These are phyloP conservation scores for Lathyrus oleraceus DNA, from an alignment of 306 rosid species.

Conservation along the genomic window DNA sequence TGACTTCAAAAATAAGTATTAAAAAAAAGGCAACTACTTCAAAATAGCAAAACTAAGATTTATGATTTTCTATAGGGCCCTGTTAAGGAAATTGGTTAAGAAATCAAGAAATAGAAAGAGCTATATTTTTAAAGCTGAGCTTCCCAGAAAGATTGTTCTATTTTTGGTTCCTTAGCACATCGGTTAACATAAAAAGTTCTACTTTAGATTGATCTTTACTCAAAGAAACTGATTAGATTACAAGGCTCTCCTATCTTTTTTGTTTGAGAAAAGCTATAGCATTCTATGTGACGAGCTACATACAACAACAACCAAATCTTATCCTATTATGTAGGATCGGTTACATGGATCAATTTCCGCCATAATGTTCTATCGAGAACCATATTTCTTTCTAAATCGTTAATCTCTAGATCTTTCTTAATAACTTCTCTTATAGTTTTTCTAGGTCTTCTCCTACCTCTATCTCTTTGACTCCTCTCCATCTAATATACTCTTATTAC, in stretches of 20 bases:
- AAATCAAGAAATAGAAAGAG: not conserved
- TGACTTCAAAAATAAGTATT: slow-evolving; percentile 7
- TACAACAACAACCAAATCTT: too few species aligned
- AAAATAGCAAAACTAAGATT: slow-evolving; percentile 1
- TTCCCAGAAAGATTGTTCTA: not conserved
- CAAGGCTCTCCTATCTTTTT: not conserved
- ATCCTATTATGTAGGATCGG: too few species aligned
- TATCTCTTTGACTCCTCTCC: too few species aligned
- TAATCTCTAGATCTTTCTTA: too few species aligned
- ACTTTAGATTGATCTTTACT: not conserved
- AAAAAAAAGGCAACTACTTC: not conserved
- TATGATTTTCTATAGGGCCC: not conserved
- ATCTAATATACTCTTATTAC: too few species aligned
- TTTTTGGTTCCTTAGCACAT: not conserved
- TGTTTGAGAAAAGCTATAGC: not conserved
- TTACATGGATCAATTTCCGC: too few species aligned
- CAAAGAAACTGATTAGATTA: not conserved
- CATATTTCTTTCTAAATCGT: too few species aligned
- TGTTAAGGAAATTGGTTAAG: not conserved
- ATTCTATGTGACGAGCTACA: not conserved
- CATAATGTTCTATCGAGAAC: too few species aligned
- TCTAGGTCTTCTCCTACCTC: too few species aligned
- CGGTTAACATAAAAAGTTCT: not conserved
- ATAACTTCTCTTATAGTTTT: too few species aligned
- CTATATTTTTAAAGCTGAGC: not conserved